phyloP scores from a whole-genome alignment of 495 filamentous ascomycete genomes.

The Clavariopsis aquatica region DNA sequence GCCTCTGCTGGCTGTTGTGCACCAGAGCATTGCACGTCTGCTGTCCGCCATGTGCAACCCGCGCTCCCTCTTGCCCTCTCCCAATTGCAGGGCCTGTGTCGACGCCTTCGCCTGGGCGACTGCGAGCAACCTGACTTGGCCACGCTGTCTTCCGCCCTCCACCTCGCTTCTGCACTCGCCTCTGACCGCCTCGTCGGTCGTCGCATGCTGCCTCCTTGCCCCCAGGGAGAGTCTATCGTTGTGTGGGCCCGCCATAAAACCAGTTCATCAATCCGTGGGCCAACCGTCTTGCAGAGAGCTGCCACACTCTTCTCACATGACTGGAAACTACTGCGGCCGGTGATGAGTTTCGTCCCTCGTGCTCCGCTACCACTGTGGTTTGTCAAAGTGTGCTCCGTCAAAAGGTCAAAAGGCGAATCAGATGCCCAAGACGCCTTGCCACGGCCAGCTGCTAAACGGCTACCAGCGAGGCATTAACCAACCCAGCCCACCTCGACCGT shows the following conservation, averaged over 20 bases:
- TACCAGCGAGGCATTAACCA: constrained; percentile 23
- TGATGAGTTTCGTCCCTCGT: constrained; percentile 26
- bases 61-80: background rate
- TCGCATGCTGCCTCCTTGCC: no score
- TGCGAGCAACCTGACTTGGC: background rate
- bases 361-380: constrained; percentile 18
- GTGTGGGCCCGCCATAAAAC: constrained; percentile 24
- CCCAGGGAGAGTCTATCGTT: no score
- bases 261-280: constrained; percentile 34
- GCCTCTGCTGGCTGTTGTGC: no score
- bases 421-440: constrained; percentile 19
- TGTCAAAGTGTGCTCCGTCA: constrained; percentile 14
- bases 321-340: constrained; percentile 39
- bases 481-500: background rate
- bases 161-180: constrained; percentile 3
- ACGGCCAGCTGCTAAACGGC: constrained; percentile 12
- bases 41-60: constrained; percentile 20
- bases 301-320: constrained; percentile 44
- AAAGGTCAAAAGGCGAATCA: constrained; percentile 37
- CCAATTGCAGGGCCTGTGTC: background rate
- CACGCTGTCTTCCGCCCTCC: constrained; percentile 5
- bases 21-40: no score
- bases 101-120: constrained; percentile 9
- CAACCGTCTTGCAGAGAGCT: constrained; percentile 29
- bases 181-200: constrained; percentile 31